A percentile compares a stretch with the other conserved stretches of the same genome.
These are phyloP conservation scores for Chrysanthemum makinoi DNA, from an alignment of 129 eudicot genomes.

Conservation along the genomic window DNA sequence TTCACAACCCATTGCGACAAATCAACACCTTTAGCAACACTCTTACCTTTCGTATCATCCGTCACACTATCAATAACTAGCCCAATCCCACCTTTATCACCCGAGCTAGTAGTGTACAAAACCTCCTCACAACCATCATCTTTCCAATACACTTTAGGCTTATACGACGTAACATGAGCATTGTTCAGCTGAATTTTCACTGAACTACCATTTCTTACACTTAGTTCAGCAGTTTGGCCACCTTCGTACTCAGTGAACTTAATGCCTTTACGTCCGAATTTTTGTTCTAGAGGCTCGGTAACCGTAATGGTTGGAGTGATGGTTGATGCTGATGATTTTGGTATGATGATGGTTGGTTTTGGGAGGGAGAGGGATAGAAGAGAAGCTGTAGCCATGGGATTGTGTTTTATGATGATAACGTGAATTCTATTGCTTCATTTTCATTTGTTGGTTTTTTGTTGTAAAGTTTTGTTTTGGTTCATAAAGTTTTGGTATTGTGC, in stretches of 20 bases:
- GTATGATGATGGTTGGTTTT: constrained; percentile 45
- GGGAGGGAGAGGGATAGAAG: constrained; percentile 66
- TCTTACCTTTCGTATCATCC: constrained; percentile 26
- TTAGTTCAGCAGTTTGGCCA: constrained; percentile 57
- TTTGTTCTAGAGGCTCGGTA: constrained; percentile 61
- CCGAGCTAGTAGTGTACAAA: constrained; percentile 40
- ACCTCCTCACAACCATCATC: constrained; percentile 87
- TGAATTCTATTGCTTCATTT: constrained; percentile 13
- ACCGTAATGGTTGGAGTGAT: constrained; percentile 36
- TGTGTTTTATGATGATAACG: constrained; percentile 29
- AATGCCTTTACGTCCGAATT: constrained; percentile 84
- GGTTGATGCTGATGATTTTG: constrained; percentile 43
- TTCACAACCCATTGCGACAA: constrained; percentile 61
- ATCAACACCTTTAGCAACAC: constrained; percentile 28
- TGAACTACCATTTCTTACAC: constrained; percentile 87
- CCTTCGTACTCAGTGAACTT: constrained; percentile 53
- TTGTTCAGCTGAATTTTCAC: constrained; percentile 62
- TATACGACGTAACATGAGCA: constrained; percentile 83
- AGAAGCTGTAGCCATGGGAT: constrained; percentile 62
- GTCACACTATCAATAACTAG: constrained; percentile 51
- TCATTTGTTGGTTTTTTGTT: constrained; percentile 23
- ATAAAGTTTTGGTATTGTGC: background rate
- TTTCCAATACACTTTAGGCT: constrained; percentile 92
- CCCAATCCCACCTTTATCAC: constrained; percentile 74
- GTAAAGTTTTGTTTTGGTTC: background rate